Conservation (phyloP, 495 filamentous ascomycete species). For the Rhypophila decipiens region DNA sequence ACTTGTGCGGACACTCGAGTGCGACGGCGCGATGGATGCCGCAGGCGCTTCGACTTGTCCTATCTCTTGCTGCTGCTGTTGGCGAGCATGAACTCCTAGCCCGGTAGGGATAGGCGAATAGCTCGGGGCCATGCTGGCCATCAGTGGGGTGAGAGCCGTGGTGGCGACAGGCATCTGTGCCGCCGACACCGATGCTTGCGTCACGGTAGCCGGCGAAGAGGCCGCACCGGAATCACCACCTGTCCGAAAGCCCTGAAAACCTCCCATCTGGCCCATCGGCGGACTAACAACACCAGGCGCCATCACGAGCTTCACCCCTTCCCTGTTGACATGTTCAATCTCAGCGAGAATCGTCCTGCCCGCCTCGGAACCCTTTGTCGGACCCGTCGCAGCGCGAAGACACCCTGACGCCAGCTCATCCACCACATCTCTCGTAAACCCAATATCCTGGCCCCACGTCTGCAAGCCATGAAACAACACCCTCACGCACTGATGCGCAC, state of each 20-base stretch:
- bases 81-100: too few species aligned
- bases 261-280: too few species aligned
- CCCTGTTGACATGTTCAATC: conserved; percentile 20
- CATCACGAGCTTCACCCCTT: not conserved
- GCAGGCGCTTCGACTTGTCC: not conserved
- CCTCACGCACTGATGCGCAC: conserved; percentile 41
- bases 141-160: too few species aligned
- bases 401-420: conserved; percentile 22
- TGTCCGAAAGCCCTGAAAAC: too few species aligned
- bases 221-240: too few species aligned
- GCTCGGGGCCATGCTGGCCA: too few species aligned
- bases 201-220: too few species aligned
- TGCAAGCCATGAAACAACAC: conserved; percentile 33
- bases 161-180: too few species aligned
- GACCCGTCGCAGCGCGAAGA: conserved; percentile 18
- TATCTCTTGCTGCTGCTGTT: too few species aligned
- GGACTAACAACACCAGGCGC: not conserved
- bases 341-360: conserved; percentile 36
- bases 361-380: conserved; percentile 26
- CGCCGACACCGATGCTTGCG: too few species aligned
- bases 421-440: conserved; percentile 21
- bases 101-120: too few species aligned
- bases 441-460: conserved; percentile 13
- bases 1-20: conserved; percentile 17
- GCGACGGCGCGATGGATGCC: conserved; percentile 12